These are phyloP conservation scores for Pythium dissotocum DNA, from an alignment of 352 stramenopile species.

Conservation along the genomic window DNA sequence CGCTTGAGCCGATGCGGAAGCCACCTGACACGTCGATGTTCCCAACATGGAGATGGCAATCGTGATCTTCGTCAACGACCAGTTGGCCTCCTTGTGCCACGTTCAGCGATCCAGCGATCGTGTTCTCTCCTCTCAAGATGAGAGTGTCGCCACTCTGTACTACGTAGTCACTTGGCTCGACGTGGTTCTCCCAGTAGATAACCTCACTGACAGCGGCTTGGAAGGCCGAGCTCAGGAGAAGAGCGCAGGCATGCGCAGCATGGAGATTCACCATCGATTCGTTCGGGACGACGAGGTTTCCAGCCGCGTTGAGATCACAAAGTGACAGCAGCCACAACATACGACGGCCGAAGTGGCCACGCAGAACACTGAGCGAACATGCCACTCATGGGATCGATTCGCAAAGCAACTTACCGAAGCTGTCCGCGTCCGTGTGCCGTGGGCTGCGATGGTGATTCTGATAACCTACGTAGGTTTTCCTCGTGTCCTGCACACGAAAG, in stretches of 20 bases:
- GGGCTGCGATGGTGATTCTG: neutral
- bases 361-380: neutral
- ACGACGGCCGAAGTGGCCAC: conserved; percentile 5
- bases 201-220: neutral
- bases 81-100: conserved; percentile 26
- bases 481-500: neutral
- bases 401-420: neutral
- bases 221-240: neutral
- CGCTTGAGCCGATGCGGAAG: conserved; percentile 34
- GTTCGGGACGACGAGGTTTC: too few species aligned
- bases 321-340: neutral
- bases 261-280: neutral
- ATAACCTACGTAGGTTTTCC: conserved; percentile 13
- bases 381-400: neutral
- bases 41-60: conserved; percentile 28
- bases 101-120: conserved; percentile 27
- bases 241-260: neutral
- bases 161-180: conserved; percentile 27
- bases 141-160: conserved; percentile 29
- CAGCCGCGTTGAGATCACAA: neutral
- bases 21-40: conserved; percentile 35
- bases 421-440: neutral
- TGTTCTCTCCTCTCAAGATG: conserved; percentile 34
- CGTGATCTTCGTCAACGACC: conserved; percentile 21
- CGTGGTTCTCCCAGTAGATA: conserved; percentile 33